Percentiles rank a stretch among this genome's conserved stretches.
phyloP scores from a whole-genome alignment of 108 stramenopile genomes.

The Schizochytrium sp. region DNA sequence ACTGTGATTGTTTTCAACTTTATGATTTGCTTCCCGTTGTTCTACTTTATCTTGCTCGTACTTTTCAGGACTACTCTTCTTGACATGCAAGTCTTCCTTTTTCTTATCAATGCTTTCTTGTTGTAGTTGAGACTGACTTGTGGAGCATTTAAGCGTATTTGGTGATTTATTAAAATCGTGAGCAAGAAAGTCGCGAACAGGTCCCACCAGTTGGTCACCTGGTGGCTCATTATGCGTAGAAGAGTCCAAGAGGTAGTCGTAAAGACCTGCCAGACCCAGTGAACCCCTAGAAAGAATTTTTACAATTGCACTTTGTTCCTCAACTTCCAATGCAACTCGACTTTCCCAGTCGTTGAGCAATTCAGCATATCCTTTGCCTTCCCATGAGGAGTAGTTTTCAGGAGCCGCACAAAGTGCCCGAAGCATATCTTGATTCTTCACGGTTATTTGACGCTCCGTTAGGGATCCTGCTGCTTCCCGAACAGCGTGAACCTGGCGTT shows the following conservation, averaged over 20 bases:
- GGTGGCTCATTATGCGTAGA: neutral
- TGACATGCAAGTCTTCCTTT: too few relatives aligned
- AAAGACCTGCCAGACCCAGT: neutral
- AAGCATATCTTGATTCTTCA: neutral
- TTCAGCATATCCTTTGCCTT: neutral
- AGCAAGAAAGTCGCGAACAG: constrained; percentile 4
- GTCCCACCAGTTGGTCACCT: neutral
- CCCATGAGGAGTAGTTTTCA: neutral
- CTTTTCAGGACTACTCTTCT: too few relatives aligned
- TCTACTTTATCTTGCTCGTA: too few relatives aligned
- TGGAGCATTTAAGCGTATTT: too few relatives aligned
- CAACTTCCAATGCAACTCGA: neutral
- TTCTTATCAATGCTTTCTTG: too few relatives aligned
- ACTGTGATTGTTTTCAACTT: too few relatives aligned
- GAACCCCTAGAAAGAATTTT: constrained; percentile 19
- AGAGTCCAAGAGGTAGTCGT: constrained; percentile 3
- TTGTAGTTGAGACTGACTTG: too few relatives aligned
- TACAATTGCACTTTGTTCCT: constrained; percentile 1
- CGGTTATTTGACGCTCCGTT: neutral
- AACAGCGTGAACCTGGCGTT: neutral
- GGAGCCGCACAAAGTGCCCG: neutral
- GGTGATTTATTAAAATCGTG: neutral
- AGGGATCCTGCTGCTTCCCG: neutral
- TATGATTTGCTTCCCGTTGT: too few relatives aligned
- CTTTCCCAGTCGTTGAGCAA: neutral